Conservation (phyloP, 768 basidiomycete species). For the Steccherinum ochraceum region DNA sequence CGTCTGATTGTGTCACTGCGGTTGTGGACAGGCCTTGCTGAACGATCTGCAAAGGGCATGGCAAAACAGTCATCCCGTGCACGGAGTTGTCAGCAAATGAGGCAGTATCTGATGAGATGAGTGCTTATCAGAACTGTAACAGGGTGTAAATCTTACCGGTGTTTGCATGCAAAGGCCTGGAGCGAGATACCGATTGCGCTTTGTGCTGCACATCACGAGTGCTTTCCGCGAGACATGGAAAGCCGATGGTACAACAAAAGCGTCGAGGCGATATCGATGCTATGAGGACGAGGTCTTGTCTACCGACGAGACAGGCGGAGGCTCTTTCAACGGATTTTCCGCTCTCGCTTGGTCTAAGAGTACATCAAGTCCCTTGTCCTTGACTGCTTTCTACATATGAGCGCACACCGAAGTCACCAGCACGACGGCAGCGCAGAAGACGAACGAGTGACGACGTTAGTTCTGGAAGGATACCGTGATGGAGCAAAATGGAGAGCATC, state of each 20-base stretch:
- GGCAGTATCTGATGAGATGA: background rate
- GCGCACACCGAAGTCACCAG: conserved; percentile 1
- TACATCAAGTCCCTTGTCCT: conserved; percentile 68
- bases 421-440: background rate
- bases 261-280: background rate
- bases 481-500: conserved; percentile 19
- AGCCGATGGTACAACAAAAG: background rate
- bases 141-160: background rate
- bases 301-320: conserved; percentile 34
- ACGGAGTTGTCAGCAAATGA: background rate
- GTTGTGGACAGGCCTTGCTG: background rate
- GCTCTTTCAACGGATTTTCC: conserved; percentile 44
- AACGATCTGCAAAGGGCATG: background rate
- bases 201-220: background rate
- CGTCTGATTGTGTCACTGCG: background rate
- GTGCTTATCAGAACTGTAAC: background rate
- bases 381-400: conserved; percentile 62
- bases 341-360: conserved; percentile 65
- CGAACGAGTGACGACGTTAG: background rate
- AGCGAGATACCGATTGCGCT: background rate
- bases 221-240: background rate
- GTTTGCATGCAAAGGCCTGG: background rate
- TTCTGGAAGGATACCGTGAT: background rate
- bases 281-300: conserved; percentile 10
- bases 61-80: background rate